Percentiles rank a stretch among this genome's conserved stretches.
Evolutionary conservation across 768 basidiomycete species (phyloP).

Genomic region (Hygrocybe punicea): DNA sequence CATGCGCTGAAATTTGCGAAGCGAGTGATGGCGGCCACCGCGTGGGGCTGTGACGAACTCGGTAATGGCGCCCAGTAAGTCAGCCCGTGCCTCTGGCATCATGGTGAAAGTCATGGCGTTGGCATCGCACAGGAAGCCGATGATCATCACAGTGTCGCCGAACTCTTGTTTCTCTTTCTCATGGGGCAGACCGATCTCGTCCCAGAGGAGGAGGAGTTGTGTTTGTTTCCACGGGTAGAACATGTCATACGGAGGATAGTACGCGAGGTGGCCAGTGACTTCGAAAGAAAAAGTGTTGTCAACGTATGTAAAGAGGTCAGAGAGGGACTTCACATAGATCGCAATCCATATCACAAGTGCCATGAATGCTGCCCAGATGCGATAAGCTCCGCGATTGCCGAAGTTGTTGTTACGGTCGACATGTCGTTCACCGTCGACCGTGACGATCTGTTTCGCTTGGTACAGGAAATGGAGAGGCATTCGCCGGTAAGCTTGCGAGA

Average conservation of each 20-base stretch:
- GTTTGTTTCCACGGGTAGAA: constrained; percentile 30
- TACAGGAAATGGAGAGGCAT: constrained; percentile 32
- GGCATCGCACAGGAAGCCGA: no score
- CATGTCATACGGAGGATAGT: constrained; percentile 11
- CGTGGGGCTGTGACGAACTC: background rate
- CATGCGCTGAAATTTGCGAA: constrained; percentile 32
- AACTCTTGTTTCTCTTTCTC: constrained; percentile 38
- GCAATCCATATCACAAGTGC: no score
- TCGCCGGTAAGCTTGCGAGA: no score
- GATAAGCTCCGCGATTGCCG: constrained; percentile 15
- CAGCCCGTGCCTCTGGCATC: background rate
- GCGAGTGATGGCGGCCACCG: constrained; percentile 6
- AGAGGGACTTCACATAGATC: no score
- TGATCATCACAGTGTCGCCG: constrained; percentile 31
- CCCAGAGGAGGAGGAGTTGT: constrained; percentile 38
- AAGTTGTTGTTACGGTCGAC: constrained; percentile 17
- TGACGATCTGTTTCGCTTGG: constrained; percentile 32
- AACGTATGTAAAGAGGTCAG: no score
- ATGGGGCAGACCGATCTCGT: constrained; percentile 40
- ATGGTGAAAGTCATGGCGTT: constrained; percentile 33
- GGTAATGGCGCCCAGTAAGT: constrained; percentile 10
- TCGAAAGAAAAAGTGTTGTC: no score
- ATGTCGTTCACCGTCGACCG: background rate
- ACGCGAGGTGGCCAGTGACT: constrained; percentile 29
- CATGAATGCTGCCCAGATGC: no score